Evolutionary conservation across 1,284 basidiomycete species (phyloP), one percentile per base, ranked within the genome.

Genomic region (Trichosporon sp.): DNA sequence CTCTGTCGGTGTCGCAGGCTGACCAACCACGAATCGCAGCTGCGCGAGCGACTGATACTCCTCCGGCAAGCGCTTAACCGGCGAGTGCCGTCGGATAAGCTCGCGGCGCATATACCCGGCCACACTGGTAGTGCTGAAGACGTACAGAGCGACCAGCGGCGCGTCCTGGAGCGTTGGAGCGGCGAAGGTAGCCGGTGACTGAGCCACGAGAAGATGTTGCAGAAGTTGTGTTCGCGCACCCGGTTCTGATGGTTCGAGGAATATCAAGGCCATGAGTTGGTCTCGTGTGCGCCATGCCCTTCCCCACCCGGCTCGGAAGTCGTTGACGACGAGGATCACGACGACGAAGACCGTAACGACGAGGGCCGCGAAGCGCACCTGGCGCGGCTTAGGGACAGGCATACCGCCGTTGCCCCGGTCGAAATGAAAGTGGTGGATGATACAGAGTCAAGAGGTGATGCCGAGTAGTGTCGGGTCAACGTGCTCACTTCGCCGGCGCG

Each of bases 41-140:
- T 54, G 51, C 51, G 26, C 51, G 7, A 54, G 51, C 8, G 51
- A 10, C 14, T 16, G 51, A 16, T 54, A 54, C 51, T 10, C 19
- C 19, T 54, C 51, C 10, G 51, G 51, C 51, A 54, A 16, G 19
- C 51, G 51, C 14, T 11, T 16, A 3, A 54, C 8, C 4, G 51
- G 51, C 19, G 51, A 54, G 8, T 26, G 51, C 4, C 51, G 51
- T 6, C 51, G n/a, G 1, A 54, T 21, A 10, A 54, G 51, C 19
- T 54, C 19, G n/a, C 51, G 51, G 19, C 51, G 51, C 51, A 54
- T 54, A 7, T 54, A 54, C 8, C 51, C 51, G 19, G 51, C 51
- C 19, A 54, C 51, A 11, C 8, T 54, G 51, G 19, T 21, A 1
- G 51, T 54, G 51, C 51, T 54, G 19, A 54, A 54, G 51, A 54